Base-by-base conservation (phyloP, 768 basidiomycete species). In the Pleurotus cornucopiae region DNA sequence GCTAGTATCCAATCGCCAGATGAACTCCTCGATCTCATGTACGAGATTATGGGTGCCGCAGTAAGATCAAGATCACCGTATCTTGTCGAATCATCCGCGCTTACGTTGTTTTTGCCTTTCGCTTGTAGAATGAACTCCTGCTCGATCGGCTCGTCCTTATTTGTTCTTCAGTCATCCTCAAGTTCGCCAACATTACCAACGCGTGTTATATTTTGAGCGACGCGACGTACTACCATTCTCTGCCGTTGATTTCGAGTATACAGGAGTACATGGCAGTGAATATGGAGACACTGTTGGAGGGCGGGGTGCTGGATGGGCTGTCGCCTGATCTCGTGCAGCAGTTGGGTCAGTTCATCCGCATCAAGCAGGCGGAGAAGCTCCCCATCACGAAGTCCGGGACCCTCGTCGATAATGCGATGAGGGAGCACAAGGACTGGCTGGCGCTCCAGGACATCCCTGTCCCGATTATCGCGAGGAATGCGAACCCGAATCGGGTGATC, bases 221-320 rank as follows among this genome's bases (percentile, higher is more conserved):
- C 43, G 94, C 95, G 0, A 80, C 85, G 0, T 82, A 89, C 66
- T 89, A 85, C 70, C 82, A 91, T 60, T 90, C 88, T 6, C 63
- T 68, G 12, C 79, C 82, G 1, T 82, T 99, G 43, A 78, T 84
- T 18, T 77, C 82, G 30, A 80, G 85, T 56, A 71, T 98, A 37
- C 83, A 93, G 68, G 81, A 76, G 21, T 98, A 93, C 69, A 86
- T 97, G 63, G 72, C 82, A 2, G 81, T 83, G 56, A 95, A 93
- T 64, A 76, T 96, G 74, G 97, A 99, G 68, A 84, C 85, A 0
- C 78, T 97, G 49, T 79, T 99, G 16, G 94, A 98, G 65, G 77
- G 76, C 34, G 80, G 81, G 14, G 80, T 95, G 63, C 79, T 99
- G 20, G 90, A 94, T 56, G 87, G 88, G 51, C 77, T 96, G 38